Conservation (phyloP, 768 basidiomycete genomes). For the Kwoniella mangroviensis region DNA sequence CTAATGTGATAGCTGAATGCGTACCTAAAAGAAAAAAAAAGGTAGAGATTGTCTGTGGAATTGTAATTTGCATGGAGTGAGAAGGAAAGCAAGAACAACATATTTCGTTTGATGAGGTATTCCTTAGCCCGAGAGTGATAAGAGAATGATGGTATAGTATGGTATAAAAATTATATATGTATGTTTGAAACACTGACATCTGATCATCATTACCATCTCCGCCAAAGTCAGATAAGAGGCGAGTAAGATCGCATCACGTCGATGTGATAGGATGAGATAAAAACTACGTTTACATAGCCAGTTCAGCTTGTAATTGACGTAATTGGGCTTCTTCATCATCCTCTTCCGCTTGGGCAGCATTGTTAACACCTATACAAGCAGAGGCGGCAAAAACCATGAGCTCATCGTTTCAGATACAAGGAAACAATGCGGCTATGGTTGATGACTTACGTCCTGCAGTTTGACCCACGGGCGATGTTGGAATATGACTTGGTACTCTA, state of each 20-base stretch:
- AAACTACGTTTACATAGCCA: slow-evolving; percentile 48
- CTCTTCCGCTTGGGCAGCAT: slow-evolving; percentile 62
- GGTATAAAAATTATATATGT: not conserved
- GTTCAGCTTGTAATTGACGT: slow-evolving; percentile 77
- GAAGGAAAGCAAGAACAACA: not conserved
- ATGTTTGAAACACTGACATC: not conserved
- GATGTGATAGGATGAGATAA: too few relatives aligned
- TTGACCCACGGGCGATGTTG: slow-evolving; percentile 57
- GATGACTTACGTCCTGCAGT: slow-evolving; percentile 19
- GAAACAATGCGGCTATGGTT: not conserved
- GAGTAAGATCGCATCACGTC: too few relatives aligned
- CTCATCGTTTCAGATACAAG: not conserved
- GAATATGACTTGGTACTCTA: slow-evolving; percentile 83
- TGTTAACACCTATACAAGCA: slow-evolving; percentile 23
- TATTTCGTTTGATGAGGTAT: too few relatives aligned
- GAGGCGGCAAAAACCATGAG: too few relatives aligned
- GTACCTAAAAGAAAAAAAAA: too few relatives aligned
- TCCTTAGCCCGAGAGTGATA: too few relatives aligned
- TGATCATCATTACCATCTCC: too few relatives aligned
- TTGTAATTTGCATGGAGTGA: not conserved
- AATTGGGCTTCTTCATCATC: slow-evolving; percentile 93
- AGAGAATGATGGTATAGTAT: not conserved
- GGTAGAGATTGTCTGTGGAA: too few relatives aligned
- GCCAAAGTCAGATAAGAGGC: too few relatives aligned
- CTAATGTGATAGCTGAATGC: too few relatives aligned